phyloP scores from a whole-genome alignment of 2,329 filamentous ascomycete genomes.

The Fusarium equiseti region DNA sequence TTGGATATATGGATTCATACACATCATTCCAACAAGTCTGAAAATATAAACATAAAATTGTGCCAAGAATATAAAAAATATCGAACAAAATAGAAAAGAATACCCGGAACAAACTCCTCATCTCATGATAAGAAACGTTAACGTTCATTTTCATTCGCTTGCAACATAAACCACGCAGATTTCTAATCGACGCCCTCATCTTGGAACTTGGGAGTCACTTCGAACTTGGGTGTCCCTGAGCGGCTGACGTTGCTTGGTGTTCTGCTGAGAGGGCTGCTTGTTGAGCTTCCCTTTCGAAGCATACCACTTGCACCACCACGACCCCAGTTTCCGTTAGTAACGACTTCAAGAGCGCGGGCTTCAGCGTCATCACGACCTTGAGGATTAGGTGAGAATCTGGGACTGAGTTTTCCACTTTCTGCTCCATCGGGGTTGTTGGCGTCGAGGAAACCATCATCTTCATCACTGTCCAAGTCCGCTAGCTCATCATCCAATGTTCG shows the following conservation, averaged over 20 bases:
- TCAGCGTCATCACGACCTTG: conserved; percentile 58
- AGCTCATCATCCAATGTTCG: conserved; percentile 59
- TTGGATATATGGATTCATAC: conserved; percentile 21
- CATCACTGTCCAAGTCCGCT: conserved; percentile 55
- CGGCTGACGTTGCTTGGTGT: conserved; percentile 34
- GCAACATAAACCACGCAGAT: conserved; percentile 9
- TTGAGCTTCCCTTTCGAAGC: conserved; percentile 54
- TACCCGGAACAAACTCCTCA: conserved; percentile 32
- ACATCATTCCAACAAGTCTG: conserved; percentile 1
- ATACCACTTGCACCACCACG: conserved; percentile 59
- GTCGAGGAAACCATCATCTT: conserved; percentile 50
- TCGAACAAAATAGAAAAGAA: conserved; percentile 21
- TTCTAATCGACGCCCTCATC: conserved; percentile 53
- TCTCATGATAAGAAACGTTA: conserved; percentile 38
- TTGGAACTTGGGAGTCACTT: conserved; percentile 39
- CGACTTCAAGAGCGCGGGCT: conserved; percentile 60
- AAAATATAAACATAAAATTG: conserved; percentile 23
- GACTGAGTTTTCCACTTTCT: conserved; percentile 52
- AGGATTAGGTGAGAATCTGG: conserved; percentile 54
- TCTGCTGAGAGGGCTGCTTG: conserved; percentile 25
- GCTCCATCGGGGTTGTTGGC: conserved; percentile 49
- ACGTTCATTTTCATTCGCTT: conserved; percentile 31
- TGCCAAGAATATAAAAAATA: conserved; percentile 10
- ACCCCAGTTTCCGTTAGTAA: conserved; percentile 56
- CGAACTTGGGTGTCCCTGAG: conserved; percentile 30